Conservation (phyloP, 2,329 filamentous ascomycete species). For the Bisporella sp. region DNA sequence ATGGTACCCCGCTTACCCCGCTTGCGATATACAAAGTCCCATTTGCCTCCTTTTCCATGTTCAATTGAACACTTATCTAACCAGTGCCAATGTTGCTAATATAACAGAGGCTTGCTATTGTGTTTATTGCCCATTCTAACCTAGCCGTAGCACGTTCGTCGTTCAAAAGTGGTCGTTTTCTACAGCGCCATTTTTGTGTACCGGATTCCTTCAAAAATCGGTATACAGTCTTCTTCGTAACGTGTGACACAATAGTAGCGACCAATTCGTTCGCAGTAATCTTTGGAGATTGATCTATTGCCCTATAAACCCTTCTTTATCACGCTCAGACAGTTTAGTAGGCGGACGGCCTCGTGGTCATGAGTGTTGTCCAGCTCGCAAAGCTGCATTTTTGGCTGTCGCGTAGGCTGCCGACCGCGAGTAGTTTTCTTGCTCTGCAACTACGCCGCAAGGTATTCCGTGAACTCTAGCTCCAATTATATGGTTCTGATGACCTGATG, state of each 20-base stretch:
- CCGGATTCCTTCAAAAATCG: neutral
- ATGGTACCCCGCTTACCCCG: neutral
- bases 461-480: neutral
- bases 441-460: neutral
- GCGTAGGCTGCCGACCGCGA: neutral
- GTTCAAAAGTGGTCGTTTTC: neutral
- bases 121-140: neutral
- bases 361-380: neutral
- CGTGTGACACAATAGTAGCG: neutral
- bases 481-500: neutral
- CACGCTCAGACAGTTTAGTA: neutral
- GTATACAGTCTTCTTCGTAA: neutral
- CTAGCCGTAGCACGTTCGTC: neutral
- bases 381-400: neutral
- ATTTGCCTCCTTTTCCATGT: neutral
- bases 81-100: neutral
- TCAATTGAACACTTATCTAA: slow-evolving; percentile 3
- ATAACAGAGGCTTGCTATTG: neutral
- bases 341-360: neutral
- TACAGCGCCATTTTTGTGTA: neutral
- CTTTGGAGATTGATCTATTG: neutral
- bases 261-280: neutral
- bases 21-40: neutral
- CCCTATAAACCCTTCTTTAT: neutral
- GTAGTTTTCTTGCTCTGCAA: neutral